phyloP scores from a whole-genome alignment of 208 protist genomes.

The Angomonas ambiguus region DNA sequence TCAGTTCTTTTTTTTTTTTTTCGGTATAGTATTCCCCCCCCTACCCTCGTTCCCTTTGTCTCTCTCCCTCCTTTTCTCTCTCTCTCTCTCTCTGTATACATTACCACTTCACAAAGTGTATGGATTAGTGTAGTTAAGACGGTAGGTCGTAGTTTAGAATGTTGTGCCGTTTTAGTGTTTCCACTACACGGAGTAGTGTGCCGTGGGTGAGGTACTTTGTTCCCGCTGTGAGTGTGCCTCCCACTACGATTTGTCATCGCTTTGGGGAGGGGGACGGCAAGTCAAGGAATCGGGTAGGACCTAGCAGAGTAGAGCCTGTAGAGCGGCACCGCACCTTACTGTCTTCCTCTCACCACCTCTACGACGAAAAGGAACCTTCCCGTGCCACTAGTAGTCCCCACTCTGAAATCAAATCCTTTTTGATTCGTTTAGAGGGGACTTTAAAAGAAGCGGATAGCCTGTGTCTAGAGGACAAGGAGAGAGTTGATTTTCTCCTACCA shows the following conservation, averaged over 20 bases:
- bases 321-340: too few relatives aligned
- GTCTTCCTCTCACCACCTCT: too few relatives aligned
- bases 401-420: background rate
- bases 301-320: too few relatives aligned
- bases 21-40: constrained; percentile 7
- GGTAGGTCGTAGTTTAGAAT: background rate
- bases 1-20: constrained; percentile 12
- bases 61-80: constrained; percentile 10
- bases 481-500: background rate
- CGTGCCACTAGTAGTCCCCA: background rate
- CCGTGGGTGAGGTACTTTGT: background rate
- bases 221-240: background rate
- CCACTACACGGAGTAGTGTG: too few relatives aligned
- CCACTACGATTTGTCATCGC: too few relatives aligned
- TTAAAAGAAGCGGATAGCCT: background rate
- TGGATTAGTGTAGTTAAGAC: background rate
- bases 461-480: background rate
- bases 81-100: constrained; percentile 5
- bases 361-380: too few relatives aligned
- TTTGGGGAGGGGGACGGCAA: too few relatives aligned
- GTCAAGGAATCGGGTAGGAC: too few relatives aligned
- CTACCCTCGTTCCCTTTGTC: constrained; percentile 1
- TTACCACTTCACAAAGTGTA: background rate
- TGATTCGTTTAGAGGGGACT: background rate
- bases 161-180: background rate